A percentile compares a stretch with the other conserved stretches of the same genome.
Conservation (phyloP, 495 filamentous ascomycete species). For the Annulohypoxylon maeteangense region DNA sequence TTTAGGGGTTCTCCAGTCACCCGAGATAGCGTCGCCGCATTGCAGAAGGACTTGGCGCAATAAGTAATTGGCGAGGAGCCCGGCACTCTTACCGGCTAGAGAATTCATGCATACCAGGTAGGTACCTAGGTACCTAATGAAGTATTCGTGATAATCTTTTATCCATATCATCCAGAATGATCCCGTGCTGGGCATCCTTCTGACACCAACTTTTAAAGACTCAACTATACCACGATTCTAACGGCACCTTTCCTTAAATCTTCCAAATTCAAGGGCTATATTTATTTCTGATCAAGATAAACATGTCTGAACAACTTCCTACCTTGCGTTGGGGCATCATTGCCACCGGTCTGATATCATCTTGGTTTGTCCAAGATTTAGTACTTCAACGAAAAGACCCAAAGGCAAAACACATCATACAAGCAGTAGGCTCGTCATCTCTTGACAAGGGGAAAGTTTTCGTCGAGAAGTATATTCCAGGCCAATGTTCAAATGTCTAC, state of each 20-base stretch:
- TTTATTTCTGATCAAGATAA: not conserved
- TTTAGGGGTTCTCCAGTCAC: not conserved
- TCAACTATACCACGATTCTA: too few relatives aligned
- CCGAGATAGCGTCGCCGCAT: not conserved
- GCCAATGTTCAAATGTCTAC: constrained; percentile 68
- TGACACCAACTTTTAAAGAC: too few relatives aligned
- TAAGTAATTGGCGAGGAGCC: not conserved
- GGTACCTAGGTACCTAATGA: too few relatives aligned
- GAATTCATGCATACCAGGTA: not conserved
- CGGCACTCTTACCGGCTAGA: not conserved
- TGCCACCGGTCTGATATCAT: constrained; percentile 35
- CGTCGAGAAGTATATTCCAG: constrained; percentile 52
- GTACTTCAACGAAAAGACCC: constrained; percentile 66
- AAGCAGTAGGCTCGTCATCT: constrained; percentile 75
- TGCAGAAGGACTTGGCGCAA: not conserved
- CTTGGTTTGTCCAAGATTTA: constrained; percentile 73
- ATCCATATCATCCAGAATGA: not conserved
- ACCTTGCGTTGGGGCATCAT: constrained; percentile 24
- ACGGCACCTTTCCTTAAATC: too few relatives aligned
- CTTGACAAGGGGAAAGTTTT: constrained; percentile 68
- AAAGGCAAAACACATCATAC: constrained; percentile 71
- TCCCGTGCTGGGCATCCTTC: too few relatives aligned
- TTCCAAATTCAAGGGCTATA: too few relatives aligned
- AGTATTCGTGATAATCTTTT: not conserved
- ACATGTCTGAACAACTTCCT: constrained; percentile 16